A percentile compares a stretch with the other conserved stretches of the same genome.
phyloP scores from a whole-genome alignment of 2,329 filamentous ascomycete species.

The Dactylellina drechsleri region DNA sequence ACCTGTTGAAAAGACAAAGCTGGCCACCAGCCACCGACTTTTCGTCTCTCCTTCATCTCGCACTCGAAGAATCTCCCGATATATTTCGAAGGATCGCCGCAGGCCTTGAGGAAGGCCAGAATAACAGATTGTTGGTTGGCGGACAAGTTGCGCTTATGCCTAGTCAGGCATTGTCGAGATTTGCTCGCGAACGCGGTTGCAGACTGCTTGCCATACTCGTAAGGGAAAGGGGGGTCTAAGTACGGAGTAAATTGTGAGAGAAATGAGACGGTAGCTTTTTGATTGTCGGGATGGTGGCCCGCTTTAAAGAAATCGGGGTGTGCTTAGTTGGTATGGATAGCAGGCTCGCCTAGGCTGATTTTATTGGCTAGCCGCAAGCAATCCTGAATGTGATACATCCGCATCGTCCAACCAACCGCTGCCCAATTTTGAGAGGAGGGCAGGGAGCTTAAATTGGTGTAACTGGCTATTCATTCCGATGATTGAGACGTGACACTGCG shows the following conservation, averaged over 20 bases:
- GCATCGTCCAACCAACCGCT: conserved; percentile 48
- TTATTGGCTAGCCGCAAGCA: conserved; percentile 53
- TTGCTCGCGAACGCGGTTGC: conserved; percentile 50
- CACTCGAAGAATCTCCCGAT: conserved; percentile 2
- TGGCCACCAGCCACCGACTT: conserved; percentile 10
- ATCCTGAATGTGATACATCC: conserved; percentile 52
- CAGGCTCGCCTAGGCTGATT: conserved; percentile 46
- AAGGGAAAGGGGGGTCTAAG: conserved; percentile 39
- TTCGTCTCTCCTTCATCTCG: background rate
- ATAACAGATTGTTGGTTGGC: conserved; percentile 12
- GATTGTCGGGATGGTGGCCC: conserved; percentile 46
- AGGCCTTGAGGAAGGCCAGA: background rate
- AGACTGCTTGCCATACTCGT: conserved; percentile 45
- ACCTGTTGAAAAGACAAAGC: too few species aligned
- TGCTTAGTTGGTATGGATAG: conserved; percentile 47
- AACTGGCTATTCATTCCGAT: conserved; percentile 20
- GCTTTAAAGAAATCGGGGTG: conserved; percentile 45
- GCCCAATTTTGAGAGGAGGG: conserved; percentile 29
- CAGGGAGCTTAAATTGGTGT: conserved; percentile 50
- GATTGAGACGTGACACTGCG: conserved; percentile 16
- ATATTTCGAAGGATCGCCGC: background rate
- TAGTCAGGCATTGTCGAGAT: conserved; percentile 51
- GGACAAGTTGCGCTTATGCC: conserved; percentile 43
- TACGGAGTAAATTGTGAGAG: conserved; percentile 31
- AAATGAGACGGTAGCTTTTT: conserved; percentile 39